phyloP scores from a whole-genome alignment of 2,329 filamentous ascomycete species.

The Cytospora chrysosperma region DNA sequence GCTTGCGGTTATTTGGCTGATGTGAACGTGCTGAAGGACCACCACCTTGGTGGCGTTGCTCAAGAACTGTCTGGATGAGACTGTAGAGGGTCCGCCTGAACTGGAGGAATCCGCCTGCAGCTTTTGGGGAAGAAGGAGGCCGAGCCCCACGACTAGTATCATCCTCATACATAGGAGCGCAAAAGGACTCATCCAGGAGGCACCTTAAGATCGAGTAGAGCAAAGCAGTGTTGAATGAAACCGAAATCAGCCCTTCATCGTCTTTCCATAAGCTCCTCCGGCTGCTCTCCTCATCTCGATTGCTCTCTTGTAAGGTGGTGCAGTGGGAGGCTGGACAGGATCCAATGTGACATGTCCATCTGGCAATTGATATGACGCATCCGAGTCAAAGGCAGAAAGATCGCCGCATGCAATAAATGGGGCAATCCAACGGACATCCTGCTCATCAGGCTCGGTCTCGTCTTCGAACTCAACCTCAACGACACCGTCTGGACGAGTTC shows the following conservation, averaged over 20 bases:
- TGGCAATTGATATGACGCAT: slow-evolving; percentile 88
- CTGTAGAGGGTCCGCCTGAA: slow-evolving; percentile 54
- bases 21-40: slow-evolving; percentile 61
- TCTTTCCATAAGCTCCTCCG: slow-evolving; percentile 77
- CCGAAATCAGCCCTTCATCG: slow-evolving; percentile 36
- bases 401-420: slow-evolving; percentile 98
- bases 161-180: neutral
- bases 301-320: slow-evolving; percentile 89
- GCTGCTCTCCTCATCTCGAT: slow-evolving; percentile 77
- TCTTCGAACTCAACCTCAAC: slow-evolving; percentile 54
- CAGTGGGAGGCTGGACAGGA: slow-evolving; percentile 91
- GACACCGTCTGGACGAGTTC: slow-evolving; percentile 34
- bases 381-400: slow-evolving; percentile 89
- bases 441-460: slow-evolving; percentile 33
- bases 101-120: slow-evolving; percentile 44
- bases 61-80: slow-evolving; percentile 58
- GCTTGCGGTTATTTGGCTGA: slow-evolving; percentile 71
- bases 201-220: neutral
- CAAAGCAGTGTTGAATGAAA: neutral
- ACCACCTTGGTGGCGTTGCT: slow-evolving; percentile 65
- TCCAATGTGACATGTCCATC: slow-evolving; percentile 84
- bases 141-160: slow-evolving; percentile 22
- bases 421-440: slow-evolving; percentile 75
- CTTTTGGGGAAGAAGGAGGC: slow-evolving; percentile 43
- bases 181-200: neutral